Conservation (phyloP, 1,284 basidiomycete species). For the Rhodotorula sp. region DNA sequence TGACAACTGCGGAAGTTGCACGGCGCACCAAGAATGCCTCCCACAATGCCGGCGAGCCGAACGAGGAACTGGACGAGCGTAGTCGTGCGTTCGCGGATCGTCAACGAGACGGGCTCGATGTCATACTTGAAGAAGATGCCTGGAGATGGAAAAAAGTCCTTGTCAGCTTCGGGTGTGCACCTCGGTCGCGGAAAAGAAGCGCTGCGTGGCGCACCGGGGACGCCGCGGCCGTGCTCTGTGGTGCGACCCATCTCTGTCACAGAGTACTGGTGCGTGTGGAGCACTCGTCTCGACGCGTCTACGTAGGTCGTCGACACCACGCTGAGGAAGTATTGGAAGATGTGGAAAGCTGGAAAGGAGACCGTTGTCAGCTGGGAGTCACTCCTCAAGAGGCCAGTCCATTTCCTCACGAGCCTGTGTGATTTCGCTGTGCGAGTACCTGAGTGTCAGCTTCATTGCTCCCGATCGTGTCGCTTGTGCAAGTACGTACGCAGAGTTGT, state of each 20-base stretch:
- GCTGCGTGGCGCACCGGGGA: constrained; percentile 56
- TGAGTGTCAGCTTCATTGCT: neutral
- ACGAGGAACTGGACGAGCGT: constrained; percentile 77
- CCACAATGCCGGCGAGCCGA: constrained; percentile 58
- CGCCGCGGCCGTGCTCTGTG: constrained; percentile 72
- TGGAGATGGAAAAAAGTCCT: neutral
- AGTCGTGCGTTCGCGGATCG: constrained; percentile 82
- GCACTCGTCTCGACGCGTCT: constrained; percentile 60
- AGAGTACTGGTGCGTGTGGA: constrained; percentile 86
- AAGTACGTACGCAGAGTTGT: constrained; percentile 60
- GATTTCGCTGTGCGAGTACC: constrained; percentile 60
- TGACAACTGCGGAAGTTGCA: neutral
- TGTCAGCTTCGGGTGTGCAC: neutral
- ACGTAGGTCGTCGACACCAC: constrained; percentile 94
- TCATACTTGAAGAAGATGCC: constrained; percentile 98
- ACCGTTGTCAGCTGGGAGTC: neutral
- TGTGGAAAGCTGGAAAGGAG: constrained; percentile 67
- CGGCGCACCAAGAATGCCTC: constrained; percentile 48
- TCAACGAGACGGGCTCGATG: constrained; percentile 82
- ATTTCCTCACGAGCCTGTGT: constrained; percentile 58
- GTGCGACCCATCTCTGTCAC: constrained; percentile 87
- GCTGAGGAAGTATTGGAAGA: constrained; percentile 94
- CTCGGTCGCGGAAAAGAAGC: no score
- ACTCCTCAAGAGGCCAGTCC: neutral
- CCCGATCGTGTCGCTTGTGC: no score